Percentiles rank a stretch among this genome's conserved stretches.
These are phyloP conservation scores for Ceratobasidium sp. DNA, from an alignment of 1,284 basidiomycete species.

Conservation along the genomic window DNA sequence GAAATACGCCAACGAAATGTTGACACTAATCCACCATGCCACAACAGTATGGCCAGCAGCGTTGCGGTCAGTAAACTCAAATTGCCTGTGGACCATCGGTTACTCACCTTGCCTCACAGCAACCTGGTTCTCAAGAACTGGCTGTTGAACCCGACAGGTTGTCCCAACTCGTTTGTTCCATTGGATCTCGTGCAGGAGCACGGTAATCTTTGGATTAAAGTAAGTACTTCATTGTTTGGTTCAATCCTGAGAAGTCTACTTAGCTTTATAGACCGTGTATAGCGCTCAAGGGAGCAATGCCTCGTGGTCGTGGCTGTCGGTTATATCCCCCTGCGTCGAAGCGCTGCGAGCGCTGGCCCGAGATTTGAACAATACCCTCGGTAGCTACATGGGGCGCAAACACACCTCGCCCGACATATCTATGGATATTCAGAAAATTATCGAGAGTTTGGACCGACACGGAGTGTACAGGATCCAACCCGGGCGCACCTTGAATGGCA, in stretches of 20 bases:
- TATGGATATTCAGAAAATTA: conserved; percentile 3
- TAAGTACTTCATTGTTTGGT: too few relatives aligned
- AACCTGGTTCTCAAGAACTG: conserved; percentile 59
- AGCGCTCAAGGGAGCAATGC: conserved; percentile 57
- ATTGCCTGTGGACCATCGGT: too few relatives aligned
- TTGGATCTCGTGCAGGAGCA: conserved; percentile 62
- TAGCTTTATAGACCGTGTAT: too few relatives aligned
- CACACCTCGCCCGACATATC: too few relatives aligned
- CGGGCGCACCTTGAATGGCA: conserved; percentile 8
- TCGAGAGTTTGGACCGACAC: neutral
- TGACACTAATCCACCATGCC: conserved; percentile 60
- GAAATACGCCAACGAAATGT: conserved; percentile 61
- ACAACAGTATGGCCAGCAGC: conserved; percentile 57
- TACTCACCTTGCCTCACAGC: conserved; percentile 47
- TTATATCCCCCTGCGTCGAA: conserved; percentile 58
- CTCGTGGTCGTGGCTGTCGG: conserved; percentile 60
- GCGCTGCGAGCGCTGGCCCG: conserved; percentile 56
- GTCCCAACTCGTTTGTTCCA: conserved; percentile 54
- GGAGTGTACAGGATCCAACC: neutral
- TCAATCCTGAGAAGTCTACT: too few relatives aligned
- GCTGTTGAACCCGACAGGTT: conserved; percentile 59
- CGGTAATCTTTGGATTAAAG: conserved; percentile 60
- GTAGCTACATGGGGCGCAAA: too few relatives aligned
- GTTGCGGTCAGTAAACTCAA: too few relatives aligned
- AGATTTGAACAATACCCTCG: conserved; percentile 53